Evolutionary conservation across 495 filamentous ascomycete genomes (phyloP), one percentile per base, ranked within the genome.

Genomic region (Parachaetomium inaequale): DNA sequence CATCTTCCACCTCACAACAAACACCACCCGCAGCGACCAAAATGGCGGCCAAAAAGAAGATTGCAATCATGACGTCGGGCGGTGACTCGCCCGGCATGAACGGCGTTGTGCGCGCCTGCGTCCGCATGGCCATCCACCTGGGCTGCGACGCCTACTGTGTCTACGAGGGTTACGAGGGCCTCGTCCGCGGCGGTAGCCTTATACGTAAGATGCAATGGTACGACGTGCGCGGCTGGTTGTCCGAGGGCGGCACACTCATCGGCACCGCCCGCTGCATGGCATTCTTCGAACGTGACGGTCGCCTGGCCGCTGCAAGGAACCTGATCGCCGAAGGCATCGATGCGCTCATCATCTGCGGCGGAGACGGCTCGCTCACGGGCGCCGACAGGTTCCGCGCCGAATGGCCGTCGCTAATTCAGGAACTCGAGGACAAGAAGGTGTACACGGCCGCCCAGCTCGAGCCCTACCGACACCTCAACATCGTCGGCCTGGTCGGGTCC

Each of bases 71-170:
- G 88, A 99, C 95, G 63, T 94, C 89, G 63, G 95, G 95, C 65
- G 95, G 95, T 67, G 95, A 99, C 80, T 91, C 93, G 42, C 94
- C 95, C 5, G 95, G 95, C 67, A 99, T 99, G 95, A 98, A 96
- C 74, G 92, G 88, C 47, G 91, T 89, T 25, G 92, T 97, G 11
- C 84, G 95, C 47, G 95, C 95, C 43, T 93, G 97, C 38, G 91
- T 99, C 61, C 87, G 95, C 49, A 97, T 91, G 87, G 83, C 90
- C 29, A 90, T 98, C 64, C 86, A 91, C 71, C 81, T 87, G 65
- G 89, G 87, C 51, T 97, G 94, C 75, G 90, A 95, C 62, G 83
- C 91, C 55, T 99, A 87, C 68, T 91, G 87, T 68, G 83, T 99
- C 67, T 93, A 89, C 74, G 95, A 99, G 76, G 95, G 95, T 52